Evolutionary conservation across 2,329 filamentous ascomycete genomes (phyloP).

Genomic region (Ramichloridium luteum): DNA sequence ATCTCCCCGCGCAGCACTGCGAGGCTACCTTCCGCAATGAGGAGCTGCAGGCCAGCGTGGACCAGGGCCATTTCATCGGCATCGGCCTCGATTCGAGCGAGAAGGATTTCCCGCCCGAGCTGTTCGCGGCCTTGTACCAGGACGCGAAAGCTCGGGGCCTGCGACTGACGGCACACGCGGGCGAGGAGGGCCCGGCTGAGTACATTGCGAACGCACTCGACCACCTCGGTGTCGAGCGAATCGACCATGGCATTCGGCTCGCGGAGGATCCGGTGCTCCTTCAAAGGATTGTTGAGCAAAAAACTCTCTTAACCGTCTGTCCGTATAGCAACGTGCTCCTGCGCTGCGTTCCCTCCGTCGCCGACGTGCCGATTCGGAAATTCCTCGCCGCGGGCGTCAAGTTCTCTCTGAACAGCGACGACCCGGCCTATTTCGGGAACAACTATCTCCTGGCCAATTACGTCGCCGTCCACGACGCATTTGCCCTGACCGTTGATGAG

Average conservation of each 20-base stretch:
- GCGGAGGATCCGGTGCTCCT: slow-evolving; percentile 49
- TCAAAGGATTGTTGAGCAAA: slow-evolving; percentile 42
- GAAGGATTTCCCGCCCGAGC: slow-evolving; percentile 31
- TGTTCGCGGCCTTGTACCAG: slow-evolving; percentile 51
- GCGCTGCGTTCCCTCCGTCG: slow-evolving; percentile 41
- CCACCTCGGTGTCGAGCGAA: slow-evolving; percentile 48
- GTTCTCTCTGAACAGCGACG: slow-evolving; percentile 64
- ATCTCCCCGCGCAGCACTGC: slow-evolving; percentile 51
- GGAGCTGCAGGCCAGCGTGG: slow-evolving; percentile 33
- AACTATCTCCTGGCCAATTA: slow-evolving; percentile 59
- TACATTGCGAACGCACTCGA: slow-evolving; percentile 56
- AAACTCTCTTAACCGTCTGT: slow-evolving; percentile 56
- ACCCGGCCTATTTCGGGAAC: slow-evolving; percentile 63
- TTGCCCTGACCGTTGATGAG: slow-evolving; percentile 49
- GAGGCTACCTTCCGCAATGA: slow-evolving; percentile 33
- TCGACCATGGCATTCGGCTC: slow-evolving; percentile 63
- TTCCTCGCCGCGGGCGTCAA: slow-evolving; percentile 52
- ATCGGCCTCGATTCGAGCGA: slow-evolving; percentile 58
- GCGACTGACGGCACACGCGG: slow-evolving; percentile 58
- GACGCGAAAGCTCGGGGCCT: slow-evolving; percentile 43
- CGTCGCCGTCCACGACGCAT: slow-evolving; percentile 49
- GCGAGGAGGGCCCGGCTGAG: slow-evolving; percentile 58
- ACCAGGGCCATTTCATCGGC: slow-evolving; percentile 43
- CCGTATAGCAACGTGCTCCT: slow-evolving; percentile 60
- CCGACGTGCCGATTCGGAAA: slow-evolving; percentile 47